A percentile compares a stretch with the other conserved stretches of the same genome.
These are phyloP conservation scores for Gleditsia sinensis DNA, from an alignment of 306 rosid genomes.

Conservation along the genomic window DNA sequence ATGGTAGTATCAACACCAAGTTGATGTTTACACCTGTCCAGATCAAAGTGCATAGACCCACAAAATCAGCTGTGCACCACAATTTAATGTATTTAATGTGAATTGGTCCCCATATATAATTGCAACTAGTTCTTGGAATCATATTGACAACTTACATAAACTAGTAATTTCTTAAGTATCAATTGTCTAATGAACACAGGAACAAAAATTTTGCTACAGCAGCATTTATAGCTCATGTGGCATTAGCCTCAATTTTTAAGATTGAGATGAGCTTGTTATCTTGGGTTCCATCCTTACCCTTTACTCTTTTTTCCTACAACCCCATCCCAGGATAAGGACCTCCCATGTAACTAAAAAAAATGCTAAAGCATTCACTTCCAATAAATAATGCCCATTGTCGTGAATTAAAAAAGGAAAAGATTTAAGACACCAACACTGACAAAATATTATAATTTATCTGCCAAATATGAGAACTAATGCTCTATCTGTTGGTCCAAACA, in stretches of 20 bases:
- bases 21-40: neutral
- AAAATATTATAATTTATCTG: constrained; percentile 5
- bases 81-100: neutral
- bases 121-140: neutral
- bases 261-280: no score
- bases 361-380: neutral
- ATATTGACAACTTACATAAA: neutral
- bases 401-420: neutral
- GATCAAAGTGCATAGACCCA: constrained; percentile 1
- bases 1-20: neutral
- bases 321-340: no score
- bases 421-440: neutral
- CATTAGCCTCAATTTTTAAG: no score
- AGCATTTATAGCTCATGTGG: no score
- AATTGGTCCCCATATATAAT: constrained; percentile 4
- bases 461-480: neutral
- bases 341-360: no score
- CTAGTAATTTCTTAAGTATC: neutral
- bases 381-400: neutral
- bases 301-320: no score
- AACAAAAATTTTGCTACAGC: neutral
- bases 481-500: constrained; percentile 8
- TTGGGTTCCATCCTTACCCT: no score
- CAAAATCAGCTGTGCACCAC: neutral
- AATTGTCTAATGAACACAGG: constrained; percentile 12